Conservation (phyloP, 2,329 filamentous ascomycete species). For the Teratosphaeria gauchensis region DNA sequence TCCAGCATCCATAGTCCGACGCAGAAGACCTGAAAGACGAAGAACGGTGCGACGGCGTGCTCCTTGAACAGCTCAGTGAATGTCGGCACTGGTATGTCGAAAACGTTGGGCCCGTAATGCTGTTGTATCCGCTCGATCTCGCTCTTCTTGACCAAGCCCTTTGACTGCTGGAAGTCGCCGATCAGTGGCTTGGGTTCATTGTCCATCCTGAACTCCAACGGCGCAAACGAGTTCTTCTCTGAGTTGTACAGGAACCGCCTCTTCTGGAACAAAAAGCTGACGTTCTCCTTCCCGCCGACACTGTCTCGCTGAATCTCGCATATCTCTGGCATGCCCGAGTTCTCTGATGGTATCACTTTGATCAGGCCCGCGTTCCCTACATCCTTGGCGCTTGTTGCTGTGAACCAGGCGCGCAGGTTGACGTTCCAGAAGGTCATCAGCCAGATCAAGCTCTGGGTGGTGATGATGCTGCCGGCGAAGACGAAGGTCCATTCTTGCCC, state of each 20-base stretch:
- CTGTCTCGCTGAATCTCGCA: slow-evolving; percentile 70
- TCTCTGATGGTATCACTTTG: slow-evolving; percentile 83
- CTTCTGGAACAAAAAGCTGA: slow-evolving; percentile 96
- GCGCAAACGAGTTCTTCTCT: slow-evolving; percentile 64
- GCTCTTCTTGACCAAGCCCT: slow-evolving; percentile 62
- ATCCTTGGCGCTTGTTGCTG: slow-evolving; percentile 58
- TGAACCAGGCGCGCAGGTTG: slow-evolving; percentile 72
- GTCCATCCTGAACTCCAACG: slow-evolving; percentile 76
- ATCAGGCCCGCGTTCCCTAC: slow-evolving; percentile 72
- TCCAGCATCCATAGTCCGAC: slow-evolving; percentile 97
- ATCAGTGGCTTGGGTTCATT: slow-evolving; percentile 72
- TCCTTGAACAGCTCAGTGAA: slow-evolving; percentile 96
- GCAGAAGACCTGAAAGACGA: slow-evolving; percentile 98
- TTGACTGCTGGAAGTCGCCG: slow-evolving; percentile 66
- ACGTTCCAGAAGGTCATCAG: slow-evolving; percentile 97
- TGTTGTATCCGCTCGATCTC: slow-evolving; percentile 74
- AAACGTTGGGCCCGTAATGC: slow-evolving; percentile 91
- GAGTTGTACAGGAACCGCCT: slow-evolving; percentile 81
- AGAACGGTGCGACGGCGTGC: slow-evolving; percentile 96
- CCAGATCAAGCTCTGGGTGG: slow-evolving; percentile 80
- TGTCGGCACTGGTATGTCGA: slow-evolving; percentile 93
- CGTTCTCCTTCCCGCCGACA: slow-evolving; percentile 61
- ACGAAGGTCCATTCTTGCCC: slow-evolving; percentile 98
- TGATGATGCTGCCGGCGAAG: slow-evolving; percentile 80
- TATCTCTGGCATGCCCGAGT: slow-evolving; percentile 83